A percentile compares a stretch with the other conserved stretches of the same genome.
Conservation (phyloP, 176 grass and related monocot genomes). For the Coix lacrymajobi region DNA sequence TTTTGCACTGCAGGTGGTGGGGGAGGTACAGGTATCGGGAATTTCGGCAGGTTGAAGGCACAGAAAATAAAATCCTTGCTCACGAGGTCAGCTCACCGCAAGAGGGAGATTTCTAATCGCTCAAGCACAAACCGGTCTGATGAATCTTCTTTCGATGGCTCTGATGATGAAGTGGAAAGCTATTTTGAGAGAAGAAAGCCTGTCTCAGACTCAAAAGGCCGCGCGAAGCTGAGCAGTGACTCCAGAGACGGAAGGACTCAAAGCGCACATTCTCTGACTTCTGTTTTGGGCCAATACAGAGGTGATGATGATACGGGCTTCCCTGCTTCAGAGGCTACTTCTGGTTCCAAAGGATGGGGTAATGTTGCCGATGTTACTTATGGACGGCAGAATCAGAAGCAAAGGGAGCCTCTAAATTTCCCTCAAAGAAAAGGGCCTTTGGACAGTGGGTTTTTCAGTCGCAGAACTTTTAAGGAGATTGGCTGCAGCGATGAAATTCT, state of each 20-base stretch:
- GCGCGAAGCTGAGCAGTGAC: neutral
- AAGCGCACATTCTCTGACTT: slow-evolving; percentile 25
- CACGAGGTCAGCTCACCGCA: slow-evolving; percentile 34
- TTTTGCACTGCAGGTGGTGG: slow-evolving; percentile 32
- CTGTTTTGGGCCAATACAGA: slow-evolving; percentile 23
- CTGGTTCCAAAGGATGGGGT: slow-evolving; percentile 50
- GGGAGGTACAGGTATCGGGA: slow-evolving; percentile 13
- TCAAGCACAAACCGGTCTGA: neutral
- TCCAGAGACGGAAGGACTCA: slow-evolving; percentile 5
- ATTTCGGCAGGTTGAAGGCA: slow-evolving; percentile 62
- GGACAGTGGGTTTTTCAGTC: slow-evolving; percentile 77
- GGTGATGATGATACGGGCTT: neutral
- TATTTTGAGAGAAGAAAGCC: slow-evolving; percentile 8
- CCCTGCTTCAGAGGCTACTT: neutral
- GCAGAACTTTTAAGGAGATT: slow-evolving; percentile 61
- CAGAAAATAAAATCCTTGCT: slow-evolving; percentile 59
- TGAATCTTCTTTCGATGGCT: neutral
- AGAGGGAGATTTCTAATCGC: slow-evolving; percentile 14
- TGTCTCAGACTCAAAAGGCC: neutral
- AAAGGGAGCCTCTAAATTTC: slow-evolving; percentile 26
- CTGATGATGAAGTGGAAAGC: slow-evolving; percentile 4
- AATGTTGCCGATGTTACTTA: slow-evolving; percentile 24
- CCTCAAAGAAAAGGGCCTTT: slow-evolving; percentile 25
- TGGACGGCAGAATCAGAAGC: slow-evolving; percentile 12
- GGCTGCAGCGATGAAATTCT: slow-evolving; percentile 61